Evolutionary conservation across 345 rosid species (phyloP).

Genomic region (Camelina sativa): DNA sequence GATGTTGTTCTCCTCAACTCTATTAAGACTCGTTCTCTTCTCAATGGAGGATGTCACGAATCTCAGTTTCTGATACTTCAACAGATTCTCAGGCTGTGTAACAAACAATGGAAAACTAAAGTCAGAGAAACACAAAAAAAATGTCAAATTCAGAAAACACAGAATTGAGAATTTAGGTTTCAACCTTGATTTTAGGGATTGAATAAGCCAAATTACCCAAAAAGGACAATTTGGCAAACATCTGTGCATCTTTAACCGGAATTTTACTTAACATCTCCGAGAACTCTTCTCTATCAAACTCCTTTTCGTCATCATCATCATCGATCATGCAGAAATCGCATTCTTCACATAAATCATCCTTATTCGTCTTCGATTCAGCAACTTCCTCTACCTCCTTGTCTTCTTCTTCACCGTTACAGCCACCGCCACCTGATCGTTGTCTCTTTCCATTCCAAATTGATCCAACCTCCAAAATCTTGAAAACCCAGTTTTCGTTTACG

Average conservation of each 20-base stretch:
- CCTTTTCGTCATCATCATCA: slow-evolving; percentile 47
- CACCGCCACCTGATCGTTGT: slow-evolving; percentile 40
- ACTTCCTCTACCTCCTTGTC: slow-evolving; percentile 19
- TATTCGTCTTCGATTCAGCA: slow-evolving; percentile 3
- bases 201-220: slow-evolving; percentile 81
- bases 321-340: slow-evolving; percentile 59
- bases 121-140: background rate
- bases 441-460: slow-evolving; percentile 61
- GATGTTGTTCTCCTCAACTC: slow-evolving; percentile 43
- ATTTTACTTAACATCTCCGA: slow-evolving; percentile 70
- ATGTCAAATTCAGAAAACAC: slow-evolving; percentile 2
- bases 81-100: slow-evolving; percentile 64
- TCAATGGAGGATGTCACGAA: slow-evolving; percentile 76
- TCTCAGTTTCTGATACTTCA: slow-evolving; percentile 59
- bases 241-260: slow-evolving; percentile 67
- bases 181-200: slow-evolving; percentile 71
- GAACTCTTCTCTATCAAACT: slow-evolving; percentile 71
- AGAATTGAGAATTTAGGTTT: background rate
- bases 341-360: slow-evolving; percentile 34
- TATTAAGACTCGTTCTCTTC: slow-evolving; percentile 50
- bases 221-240: slow-evolving; percentile 80
- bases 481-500: slow-evolving; percentile 70
- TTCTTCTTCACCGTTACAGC: slow-evolving; percentile 31
- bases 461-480: slow-evolving; percentile 81
- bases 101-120: slow-evolving; percentile 16